Conservation (phyloP, 2,329 filamentous ascomycete genomes). For the Penicillium corylophilum region DNA sequence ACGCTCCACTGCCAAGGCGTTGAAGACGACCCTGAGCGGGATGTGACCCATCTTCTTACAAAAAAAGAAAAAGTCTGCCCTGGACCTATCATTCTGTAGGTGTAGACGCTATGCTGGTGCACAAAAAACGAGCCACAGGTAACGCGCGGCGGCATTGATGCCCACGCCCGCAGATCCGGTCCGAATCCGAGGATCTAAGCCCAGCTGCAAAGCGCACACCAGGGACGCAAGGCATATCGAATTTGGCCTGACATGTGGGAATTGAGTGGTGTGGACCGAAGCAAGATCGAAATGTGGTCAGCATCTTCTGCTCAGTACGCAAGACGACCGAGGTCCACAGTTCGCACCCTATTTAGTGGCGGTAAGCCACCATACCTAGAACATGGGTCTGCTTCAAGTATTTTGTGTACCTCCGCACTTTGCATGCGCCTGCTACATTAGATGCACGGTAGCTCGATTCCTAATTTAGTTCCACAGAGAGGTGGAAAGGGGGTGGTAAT, state of each 20-base stretch:
- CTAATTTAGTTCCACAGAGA: neutral
- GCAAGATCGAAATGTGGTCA: conserved; percentile 1
- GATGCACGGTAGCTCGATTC: neutral
- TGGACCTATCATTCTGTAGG: neutral
- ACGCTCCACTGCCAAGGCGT: neutral
- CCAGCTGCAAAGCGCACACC: neutral
- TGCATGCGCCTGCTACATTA: neutral
- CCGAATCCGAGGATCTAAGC: neutral
- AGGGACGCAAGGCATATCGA: neutral
- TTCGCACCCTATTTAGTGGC: conserved; percentile 9
- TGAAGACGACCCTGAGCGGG: too few species aligned
- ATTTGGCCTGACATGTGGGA: neutral
- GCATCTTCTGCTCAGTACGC: neutral
- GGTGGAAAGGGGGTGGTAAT: neutral
- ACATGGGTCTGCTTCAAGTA: conserved; percentile 1
- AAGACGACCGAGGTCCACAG: neutral
- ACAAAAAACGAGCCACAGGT: neutral
- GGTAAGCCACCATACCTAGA: conserved; percentile 2
- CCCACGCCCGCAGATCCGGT: neutral
- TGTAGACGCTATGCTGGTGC: neutral
- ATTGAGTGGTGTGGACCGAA: conserved; percentile 1
- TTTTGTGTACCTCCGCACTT: conserved; percentile 1
- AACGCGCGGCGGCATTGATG: neutral
- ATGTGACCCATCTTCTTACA: neutral
- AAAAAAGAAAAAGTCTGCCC: neutral